Percentiles rank a stretch among this genome's conserved stretches.
Conservation (phyloP, 2,329 filamentous ascomycete genomes). For the Colletotrichum tabaci region DNA sequence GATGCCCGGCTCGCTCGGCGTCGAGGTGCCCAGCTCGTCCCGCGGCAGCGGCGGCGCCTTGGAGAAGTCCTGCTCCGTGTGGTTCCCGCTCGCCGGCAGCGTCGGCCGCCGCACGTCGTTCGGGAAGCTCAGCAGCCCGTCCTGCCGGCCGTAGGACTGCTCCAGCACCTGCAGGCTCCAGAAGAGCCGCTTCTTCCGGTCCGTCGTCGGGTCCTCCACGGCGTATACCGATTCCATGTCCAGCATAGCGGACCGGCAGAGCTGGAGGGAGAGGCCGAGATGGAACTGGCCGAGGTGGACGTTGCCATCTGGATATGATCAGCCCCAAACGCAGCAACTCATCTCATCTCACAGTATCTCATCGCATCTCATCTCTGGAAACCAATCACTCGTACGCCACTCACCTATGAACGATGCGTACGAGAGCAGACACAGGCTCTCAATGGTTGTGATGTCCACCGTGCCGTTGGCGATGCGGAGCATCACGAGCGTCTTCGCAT, state of each 20-base stretch:
- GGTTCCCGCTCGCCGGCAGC: slow-evolving; percentile 46
- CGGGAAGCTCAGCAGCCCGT: slow-evolving; percentile 58
- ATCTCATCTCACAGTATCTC: background rate
- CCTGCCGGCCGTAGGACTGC: slow-evolving; percentile 64
- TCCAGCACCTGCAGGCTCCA: slow-evolving; percentile 67
- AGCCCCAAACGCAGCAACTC: slow-evolving; percentile 1
- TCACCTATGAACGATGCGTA: slow-evolving; percentile 66
- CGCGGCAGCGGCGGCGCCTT: slow-evolving; percentile 59
- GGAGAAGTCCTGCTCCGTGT: slow-evolving; percentile 47
- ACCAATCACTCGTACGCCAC: background rate
- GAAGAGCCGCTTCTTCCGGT: slow-evolving; percentile 65
- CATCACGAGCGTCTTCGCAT: slow-evolving; percentile 61
- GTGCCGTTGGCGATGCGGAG: slow-evolving; percentile 65
- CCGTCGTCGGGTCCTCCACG: slow-evolving; percentile 51
- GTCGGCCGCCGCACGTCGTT: slow-evolving; percentile 59
- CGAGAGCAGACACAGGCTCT: slow-evolving; percentile 65
- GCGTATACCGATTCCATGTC: slow-evolving; percentile 59
- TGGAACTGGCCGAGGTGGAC: slow-evolving; percentile 65
- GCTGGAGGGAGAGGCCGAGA: slow-evolving; percentile 64
- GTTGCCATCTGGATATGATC: slow-evolving; percentile 59
- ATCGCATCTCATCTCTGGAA: background rate
- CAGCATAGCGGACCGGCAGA: slow-evolving; percentile 65
- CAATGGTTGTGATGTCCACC: slow-evolving; percentile 64
- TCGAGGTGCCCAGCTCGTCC: slow-evolving; percentile 60
- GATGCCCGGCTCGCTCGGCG: slow-evolving; percentile 60